Evolutionary conservation across 768 basidiomycete genomes (phyloP).

Genomic region (Termitomyces titanicus): DNA sequence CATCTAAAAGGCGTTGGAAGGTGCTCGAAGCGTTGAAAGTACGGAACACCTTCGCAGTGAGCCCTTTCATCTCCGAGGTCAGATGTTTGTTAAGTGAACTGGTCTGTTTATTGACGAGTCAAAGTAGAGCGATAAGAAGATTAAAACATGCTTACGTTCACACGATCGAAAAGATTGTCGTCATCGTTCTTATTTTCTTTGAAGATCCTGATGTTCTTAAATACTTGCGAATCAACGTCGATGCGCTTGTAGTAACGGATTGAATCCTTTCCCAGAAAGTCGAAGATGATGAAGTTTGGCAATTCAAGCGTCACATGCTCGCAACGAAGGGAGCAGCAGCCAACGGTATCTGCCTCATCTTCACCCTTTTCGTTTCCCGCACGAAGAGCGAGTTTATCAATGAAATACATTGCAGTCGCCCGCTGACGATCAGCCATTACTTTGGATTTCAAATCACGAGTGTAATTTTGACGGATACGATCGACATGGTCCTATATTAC

Average conservation of each 20-base stretch:
- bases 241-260: conserved; percentile 96
- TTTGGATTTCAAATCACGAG: conserved; percentile 78
- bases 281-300: conserved; percentile 87
- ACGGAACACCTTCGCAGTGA: conserved; percentile 99
- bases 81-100: conserved; percentile 87
- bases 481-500: conserved; percentile 77
- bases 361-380: conserved; percentile 99
- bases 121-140: conserved; percentile 1
- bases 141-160: conserved; percentile 62
- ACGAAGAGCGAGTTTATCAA: conserved; percentile 94
- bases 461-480: conserved; percentile 87
- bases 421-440: conserved; percentile 94
- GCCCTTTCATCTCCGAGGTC: conserved; percentile 90
- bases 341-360: conserved; percentile 98
- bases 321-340: conserved; percentile 95
- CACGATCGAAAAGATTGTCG: conserved; percentile 92
- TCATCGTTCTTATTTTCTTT: conserved; percentile 88
- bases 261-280: conserved; percentile 99
- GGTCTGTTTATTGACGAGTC: conserved; percentile 49
- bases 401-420: conserved; percentile 99
- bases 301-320: conserved; percentile 93
- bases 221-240: conserved; percentile 85
- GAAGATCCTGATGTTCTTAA: conserved; percentile 98
- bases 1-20: conserved; percentile 87
- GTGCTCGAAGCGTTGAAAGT: conserved; percentile 98